Conservation (phyloP, 257 asterid genomes). For the Gentiana straminea region DNA sequence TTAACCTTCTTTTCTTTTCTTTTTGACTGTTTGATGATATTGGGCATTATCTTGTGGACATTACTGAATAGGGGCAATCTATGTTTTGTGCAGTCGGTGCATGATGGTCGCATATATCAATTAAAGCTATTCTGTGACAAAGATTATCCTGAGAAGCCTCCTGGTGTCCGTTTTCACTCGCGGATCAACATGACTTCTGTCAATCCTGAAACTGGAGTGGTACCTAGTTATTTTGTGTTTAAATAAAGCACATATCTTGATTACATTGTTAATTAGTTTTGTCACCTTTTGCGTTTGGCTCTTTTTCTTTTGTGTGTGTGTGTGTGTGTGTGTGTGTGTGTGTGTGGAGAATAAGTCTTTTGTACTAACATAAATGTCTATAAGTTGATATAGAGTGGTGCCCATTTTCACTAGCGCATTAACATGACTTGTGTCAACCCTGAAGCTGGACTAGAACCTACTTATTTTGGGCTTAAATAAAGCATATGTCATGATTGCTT, state of each 20-base stretch:
- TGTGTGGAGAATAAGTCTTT: background rate
- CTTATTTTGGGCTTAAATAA: background rate
- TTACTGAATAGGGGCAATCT: background rate
- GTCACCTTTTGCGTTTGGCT: background rate
- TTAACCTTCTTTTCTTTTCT: too few species aligned
- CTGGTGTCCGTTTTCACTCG: conserved; percentile 75
- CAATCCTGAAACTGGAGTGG: conserved; percentile 77
- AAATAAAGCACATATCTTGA: background rate
- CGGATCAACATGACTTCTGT: conserved; percentile 75
- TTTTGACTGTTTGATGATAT: too few species aligned
- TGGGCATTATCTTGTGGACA: background rate
- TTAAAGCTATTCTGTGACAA: conserved; percentile 84
- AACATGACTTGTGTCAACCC: conserved; percentile 81
- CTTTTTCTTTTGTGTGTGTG: background rate
- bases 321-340: background rate
- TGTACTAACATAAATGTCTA: too few species aligned
- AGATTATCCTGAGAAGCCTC: conserved; percentile 95
- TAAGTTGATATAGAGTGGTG: conserved; percentile 11
- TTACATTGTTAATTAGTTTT: background rate
- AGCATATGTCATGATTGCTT: background rate
- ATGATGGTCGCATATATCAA: conserved; percentile 87
- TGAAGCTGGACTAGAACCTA: conserved; percentile 64
- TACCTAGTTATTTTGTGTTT: conserved; percentile 9
- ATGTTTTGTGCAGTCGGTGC: conserved; percentile 50
- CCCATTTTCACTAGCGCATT: conserved; percentile 72